Base-by-base conservation (phyloP, 2,329 filamentous ascomycete genomes). In the Stenocarpella maydis region DNA sequence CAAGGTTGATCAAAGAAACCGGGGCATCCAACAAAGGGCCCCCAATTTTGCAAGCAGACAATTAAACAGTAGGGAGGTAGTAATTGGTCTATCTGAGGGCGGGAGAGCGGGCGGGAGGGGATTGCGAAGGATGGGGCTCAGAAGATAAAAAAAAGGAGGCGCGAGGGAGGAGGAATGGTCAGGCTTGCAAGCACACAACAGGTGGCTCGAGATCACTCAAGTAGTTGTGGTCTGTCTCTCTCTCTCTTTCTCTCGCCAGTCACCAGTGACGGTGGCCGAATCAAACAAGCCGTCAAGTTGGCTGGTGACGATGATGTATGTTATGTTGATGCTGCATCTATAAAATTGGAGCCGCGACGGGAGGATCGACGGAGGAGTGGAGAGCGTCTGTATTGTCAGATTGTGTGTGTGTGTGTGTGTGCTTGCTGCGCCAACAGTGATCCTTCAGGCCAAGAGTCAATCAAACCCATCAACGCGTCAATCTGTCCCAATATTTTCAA, bases 251-350 rank as follows among this genome's bases (percentile, higher is more conserved):
- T n/a, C n/a, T n/a, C n/a, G n/a, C n/a, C n/a, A n/a, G n/a, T n/a
- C n/a, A n/a, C n/a, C n/a, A n/a, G n/a, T n/a, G n/a, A n/a, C n/a
- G n/a, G n/a, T n/a, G n/a, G n/a, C n/a, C n/a, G n/a, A n/a, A n/a
- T n/a, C n/a, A n/a, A n/a, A n/a, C 17, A 8, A 41, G 58, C 24
- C 19, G 55, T 34, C 26, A 12, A 21, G 55, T n/a, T 58, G 53
- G 53, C 41, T 31, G 41, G 58, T 61, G 58, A 61, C 41, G 58
- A 61, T 31, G 55, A 61, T 47, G 55, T 61, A 61, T 47, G 55
- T 61, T 47, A 15, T 61, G 58, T 26, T 47, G 26, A 41, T n/a
- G n/a, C n/a, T n/a, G n/a, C n/a, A n/a, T n/a, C n/a, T n/a, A n/a
- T n/a, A n/a, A n/a, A n/a, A n/a, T n/a, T n/a, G n/a, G n/a, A n/a